Evolutionary conservation across 2,329 filamentous ascomycete genomes (phyloP).

Genomic region (Hypomyces perniciosus): DNA sequence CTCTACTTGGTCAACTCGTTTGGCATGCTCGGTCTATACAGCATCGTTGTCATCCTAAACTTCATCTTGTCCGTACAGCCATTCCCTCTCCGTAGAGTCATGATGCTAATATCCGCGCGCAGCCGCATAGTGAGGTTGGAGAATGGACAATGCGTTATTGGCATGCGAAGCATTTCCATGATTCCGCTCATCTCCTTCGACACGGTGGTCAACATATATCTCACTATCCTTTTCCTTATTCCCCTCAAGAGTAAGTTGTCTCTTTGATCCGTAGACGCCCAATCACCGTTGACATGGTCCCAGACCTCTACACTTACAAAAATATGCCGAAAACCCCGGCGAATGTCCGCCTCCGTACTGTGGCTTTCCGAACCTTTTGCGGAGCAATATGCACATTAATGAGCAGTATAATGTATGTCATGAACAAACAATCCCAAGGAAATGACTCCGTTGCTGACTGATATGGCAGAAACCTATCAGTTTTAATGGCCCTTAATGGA

Average conservation of each 20-base stretch:
- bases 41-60: conserved; percentile 48
- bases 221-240: conserved; percentile 58
- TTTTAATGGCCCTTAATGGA: conserved; percentile 52
- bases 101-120: background rate
- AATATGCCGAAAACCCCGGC: conserved; percentile 36
- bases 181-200: conserved; percentile 58
- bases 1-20: conserved; percentile 57
- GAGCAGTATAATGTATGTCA: conserved; percentile 50
- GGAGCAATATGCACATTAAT: conserved; percentile 51
- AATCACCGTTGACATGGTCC: conserved; percentile 1
- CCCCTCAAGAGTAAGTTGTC: conserved; percentile 46
- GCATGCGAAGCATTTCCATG: conserved; percentile 53
- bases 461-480: conserved; percentile 46
- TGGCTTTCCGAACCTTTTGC: conserved; percentile 54
- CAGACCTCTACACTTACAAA: conserved; percentile 51
- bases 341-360: conserved; percentile 40
- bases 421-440: background rate
- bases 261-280: background rate
- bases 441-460: conserved; percentile 7
- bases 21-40: conserved; percentile 45
- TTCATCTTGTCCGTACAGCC: conserved; percentile 50
- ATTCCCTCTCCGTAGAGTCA: accelerated
- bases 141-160: conserved; percentile 53
- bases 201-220: conserved; percentile 54
- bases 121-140: conserved; percentile 53